These are phyloP conservation scores for Sutorius australiensis DNA, from an alignment of 768 basidiomycete species.

Conservation along the genomic window DNA sequence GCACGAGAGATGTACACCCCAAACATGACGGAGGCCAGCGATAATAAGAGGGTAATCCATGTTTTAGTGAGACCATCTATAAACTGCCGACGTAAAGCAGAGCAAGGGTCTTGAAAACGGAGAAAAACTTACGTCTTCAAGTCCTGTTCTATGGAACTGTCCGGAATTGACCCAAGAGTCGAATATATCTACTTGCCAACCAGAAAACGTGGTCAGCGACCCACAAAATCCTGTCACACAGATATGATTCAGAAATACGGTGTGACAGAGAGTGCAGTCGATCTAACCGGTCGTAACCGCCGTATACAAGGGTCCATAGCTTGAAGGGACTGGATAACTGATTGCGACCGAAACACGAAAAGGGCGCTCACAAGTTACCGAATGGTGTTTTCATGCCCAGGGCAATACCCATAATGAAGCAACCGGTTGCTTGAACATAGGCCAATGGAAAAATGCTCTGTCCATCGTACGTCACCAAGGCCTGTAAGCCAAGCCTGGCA, in stretches of 20 bases:
- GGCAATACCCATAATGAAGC: slow-evolving; percentile 85
- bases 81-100: slow-evolving; percentile 46
- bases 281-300: slow-evolving; percentile 77
- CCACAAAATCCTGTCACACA: slow-evolving; percentile 77
- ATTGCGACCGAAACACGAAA: slow-evolving; percentile 4
- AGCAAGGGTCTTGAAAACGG: not conserved
- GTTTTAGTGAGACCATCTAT: slow-evolving; percentile 83
- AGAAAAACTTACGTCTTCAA: slow-evolving; percentile 60
- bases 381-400: slow-evolving; percentile 70
- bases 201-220: slow-evolving; percentile 93
- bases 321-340: slow-evolving; percentile 30
- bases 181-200: slow-evolving; percentile 91
- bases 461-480: slow-evolving; percentile 72
- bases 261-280: not conserved
- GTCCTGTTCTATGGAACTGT: slow-evolving; percentile 52
- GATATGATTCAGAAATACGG: not conserved
- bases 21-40: slow-evolving; percentile 72
- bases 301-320: slow-evolving; percentile 86
- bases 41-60: slow-evolving; percentile 71
- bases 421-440: slow-evolving; percentile 85
- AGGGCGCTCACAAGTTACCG: slow-evolving; percentile 60
- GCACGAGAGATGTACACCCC: slow-evolving; percentile 60
- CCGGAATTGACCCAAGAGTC: slow-evolving; percentile 75
- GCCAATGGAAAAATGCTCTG: slow-evolving; percentile 74
- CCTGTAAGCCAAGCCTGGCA: slow-evolving; percentile 72